phyloP scores from a whole-genome alignment of 352 stramenopile species.

The Albugo candida region DNA sequence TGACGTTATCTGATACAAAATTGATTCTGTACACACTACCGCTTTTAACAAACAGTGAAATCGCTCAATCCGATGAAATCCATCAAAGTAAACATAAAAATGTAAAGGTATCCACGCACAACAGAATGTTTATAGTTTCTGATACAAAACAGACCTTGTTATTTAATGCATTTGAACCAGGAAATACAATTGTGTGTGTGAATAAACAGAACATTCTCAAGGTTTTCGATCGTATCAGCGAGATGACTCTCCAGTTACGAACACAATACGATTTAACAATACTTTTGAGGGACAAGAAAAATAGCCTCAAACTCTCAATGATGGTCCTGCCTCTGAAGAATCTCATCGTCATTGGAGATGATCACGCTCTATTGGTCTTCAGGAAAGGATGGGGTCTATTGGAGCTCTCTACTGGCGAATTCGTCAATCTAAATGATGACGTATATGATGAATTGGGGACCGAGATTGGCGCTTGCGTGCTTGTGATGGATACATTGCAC shows the following conservation, averaged over 20 bases:
- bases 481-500: no score
- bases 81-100: no score
- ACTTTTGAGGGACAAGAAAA: background rate
- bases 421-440: background rate
- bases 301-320: conserved; percentile 1
- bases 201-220: conserved; percentile 43
- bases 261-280: conserved; percentile 29
- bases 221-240: conserved; percentile 57
- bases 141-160: conserved; percentile 39
- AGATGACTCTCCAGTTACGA: conserved; percentile 24
- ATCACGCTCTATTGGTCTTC: conserved; percentile 5
- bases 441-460: background rate
- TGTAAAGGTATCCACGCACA: background rate
- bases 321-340: conserved; percentile 5
- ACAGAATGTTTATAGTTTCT: conserved; percentile 20
- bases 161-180: conserved; percentile 32
- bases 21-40: conserved; percentile 41
- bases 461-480: no score
- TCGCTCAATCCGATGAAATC: no score
- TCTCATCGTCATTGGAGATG: background rate
- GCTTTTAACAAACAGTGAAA: conserved; percentile 22
- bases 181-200: conserved; percentile 25
- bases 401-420: background rate
- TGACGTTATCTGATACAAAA: conserved; percentile 33
- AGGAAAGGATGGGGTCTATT: background rate